These are phyloP conservation scores for Lanzia echinophila DNA, from an alignment of 2,329 filamentous ascomycete species.

Conservation along the genomic window DNA sequence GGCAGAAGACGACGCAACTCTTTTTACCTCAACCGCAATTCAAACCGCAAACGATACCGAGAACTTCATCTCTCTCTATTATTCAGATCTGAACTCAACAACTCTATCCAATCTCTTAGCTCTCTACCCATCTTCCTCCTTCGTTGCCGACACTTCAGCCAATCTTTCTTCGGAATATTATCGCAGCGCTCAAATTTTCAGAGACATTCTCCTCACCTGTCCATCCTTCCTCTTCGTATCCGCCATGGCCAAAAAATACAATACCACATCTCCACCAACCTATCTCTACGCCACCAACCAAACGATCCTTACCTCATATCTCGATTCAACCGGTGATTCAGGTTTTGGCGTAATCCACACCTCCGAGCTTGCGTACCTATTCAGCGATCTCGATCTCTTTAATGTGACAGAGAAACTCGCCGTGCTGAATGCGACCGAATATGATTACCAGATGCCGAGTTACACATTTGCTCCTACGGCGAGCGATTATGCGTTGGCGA, in stretches of 20 bases:
- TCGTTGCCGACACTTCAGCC: slow-evolving; percentile 32
- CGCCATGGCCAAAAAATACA: slow-evolving; percentile 30
- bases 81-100: slow-evolving; percentile 31
- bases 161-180: slow-evolving; percentile 43
- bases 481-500: slow-evolving; percentile 36
- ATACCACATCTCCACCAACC: slow-evolving; percentile 32
- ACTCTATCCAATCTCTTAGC: slow-evolving; percentile 37
- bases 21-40: slow-evolving; percentile 37
- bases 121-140: slow-evolving; percentile 45
- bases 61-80: slow-evolving; percentile 36
- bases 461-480: slow-evolving; percentile 31
- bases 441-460: slow-evolving; percentile 14
- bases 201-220: slow-evolving; percentile 47
- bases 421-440: too few relatives aligned
- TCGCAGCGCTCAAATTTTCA: slow-evolving; percentile 41
- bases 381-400: slow-evolving; percentile 41
- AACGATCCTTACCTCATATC: slow-evolving; percentile 42
- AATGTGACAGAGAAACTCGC: slow-evolving; percentile 25
- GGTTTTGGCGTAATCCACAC: slow-evolving; percentile 44
- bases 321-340: slow-evolving; percentile 32
- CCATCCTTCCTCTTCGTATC: slow-evolving; percentile 38
- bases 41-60: slow-evolving; percentile 34
- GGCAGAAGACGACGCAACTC: slow-evolving; percentile 39
- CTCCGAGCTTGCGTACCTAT: slow-evolving; percentile 47
- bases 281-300: slow-evolving; percentile 49